A percentile compares a stretch with the other conserved stretches of the same genome.
Conservation (phyloP, 257 asterid genomes). For the Nicotiana noctiflora region DNA sequence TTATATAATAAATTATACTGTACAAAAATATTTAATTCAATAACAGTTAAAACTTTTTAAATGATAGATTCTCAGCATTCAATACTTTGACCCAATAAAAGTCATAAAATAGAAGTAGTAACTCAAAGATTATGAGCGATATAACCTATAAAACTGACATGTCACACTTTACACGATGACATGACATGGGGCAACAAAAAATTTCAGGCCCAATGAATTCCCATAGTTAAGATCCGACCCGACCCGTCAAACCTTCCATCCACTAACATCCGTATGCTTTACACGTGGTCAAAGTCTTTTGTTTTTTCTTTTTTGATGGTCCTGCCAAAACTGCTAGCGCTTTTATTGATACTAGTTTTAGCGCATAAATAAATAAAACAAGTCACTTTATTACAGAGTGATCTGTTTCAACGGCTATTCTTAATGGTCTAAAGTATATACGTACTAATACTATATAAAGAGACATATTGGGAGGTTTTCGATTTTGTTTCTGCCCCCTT, state of each 20-base stretch:
- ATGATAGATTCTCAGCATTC: no score
- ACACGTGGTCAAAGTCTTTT: not conserved
- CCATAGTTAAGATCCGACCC: not conserved
- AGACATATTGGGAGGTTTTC: not conserved
- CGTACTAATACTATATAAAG: not conserved
- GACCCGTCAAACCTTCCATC: not conserved
- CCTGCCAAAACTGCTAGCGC: not conserved
- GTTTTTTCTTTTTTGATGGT: not conserved
- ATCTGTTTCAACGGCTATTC: constrained; percentile 29
- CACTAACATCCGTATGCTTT: not conserved
- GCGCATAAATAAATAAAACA: not conserved
- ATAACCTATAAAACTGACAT: not conserved
- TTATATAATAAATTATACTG: no score
- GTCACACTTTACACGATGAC: not conserved
- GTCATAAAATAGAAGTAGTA: no score
- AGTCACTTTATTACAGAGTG: not conserved
- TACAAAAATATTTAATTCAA: no score
- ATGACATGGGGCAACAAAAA: no score
- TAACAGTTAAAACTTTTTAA: no score
- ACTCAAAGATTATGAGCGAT: no score
- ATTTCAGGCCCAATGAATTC: not conserved
- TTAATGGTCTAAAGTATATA: not conserved
- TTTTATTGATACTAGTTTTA: not conserved
- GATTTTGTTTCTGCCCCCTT: not conserved
- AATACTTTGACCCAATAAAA: no score